Conservation (phyloP, 1,139 yeast genomes). For the Protomyces gravidus region DNA sequence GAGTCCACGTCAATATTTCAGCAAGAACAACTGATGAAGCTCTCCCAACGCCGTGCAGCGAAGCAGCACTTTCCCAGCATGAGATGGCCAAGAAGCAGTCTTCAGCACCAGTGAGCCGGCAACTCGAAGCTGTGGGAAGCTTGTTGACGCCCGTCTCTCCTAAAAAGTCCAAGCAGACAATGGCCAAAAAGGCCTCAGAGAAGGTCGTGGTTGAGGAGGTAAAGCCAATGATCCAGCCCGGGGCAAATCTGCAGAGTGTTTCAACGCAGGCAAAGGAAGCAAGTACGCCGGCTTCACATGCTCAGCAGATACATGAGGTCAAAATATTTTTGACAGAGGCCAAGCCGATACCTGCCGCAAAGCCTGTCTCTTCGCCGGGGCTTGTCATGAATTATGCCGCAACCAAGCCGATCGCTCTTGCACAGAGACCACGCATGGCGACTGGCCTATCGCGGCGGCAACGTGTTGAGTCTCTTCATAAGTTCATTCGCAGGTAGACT, state of each 20-base stretch:
- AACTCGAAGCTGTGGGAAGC: background rate
- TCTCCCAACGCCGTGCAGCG: too few species aligned
- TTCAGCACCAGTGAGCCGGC: background rate
- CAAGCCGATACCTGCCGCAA: background rate
- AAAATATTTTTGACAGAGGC: too few species aligned
- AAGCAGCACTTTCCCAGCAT: background rate
- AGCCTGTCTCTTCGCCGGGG: background rate
- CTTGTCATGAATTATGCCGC: background rate
- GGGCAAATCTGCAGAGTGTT: too few species aligned
- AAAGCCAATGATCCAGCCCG: too few species aligned
- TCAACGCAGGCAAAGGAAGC: too few species aligned
- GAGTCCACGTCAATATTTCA: too few species aligned
- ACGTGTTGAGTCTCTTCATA: background rate
- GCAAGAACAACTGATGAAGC: too few species aligned
- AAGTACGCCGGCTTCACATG: background rate
- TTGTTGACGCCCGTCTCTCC: background rate
- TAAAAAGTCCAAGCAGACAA: background rate
- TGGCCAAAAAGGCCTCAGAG: background rate
- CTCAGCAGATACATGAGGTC: too few species aligned
- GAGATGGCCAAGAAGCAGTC: background rate
- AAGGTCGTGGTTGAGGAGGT: too few species aligned
- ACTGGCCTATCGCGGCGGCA: background rate
- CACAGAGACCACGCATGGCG: background rate
- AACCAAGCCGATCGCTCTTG: background rate
- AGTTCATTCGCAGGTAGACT: background rate